Evolutionary conservation across 2,329 filamentous ascomycete genomes (phyloP).

Genomic region (Colletotrichum coccodes): DNA sequence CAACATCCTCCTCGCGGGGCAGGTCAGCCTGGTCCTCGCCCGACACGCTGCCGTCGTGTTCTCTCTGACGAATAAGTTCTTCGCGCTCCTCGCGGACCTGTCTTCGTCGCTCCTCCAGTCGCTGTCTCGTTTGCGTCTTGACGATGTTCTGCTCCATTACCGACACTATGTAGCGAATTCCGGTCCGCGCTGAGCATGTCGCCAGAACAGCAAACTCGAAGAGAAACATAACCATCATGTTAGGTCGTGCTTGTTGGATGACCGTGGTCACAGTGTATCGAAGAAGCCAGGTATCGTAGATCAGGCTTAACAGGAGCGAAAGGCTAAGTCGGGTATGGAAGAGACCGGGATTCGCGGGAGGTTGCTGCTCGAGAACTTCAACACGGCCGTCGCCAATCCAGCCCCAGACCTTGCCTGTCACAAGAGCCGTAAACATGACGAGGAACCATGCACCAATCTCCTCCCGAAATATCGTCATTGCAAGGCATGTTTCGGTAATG

Average conservation of each 20-base stretch:
- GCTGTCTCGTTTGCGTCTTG: slow-evolving; percentile 76
- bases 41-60: slow-evolving; percentile 58
- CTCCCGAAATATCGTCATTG: slow-evolving; percentile 98
- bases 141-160: slow-evolving; percentile 81
- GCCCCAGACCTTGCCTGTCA: slow-evolving; percentile 96
- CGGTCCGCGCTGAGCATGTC: slow-evolving; percentile 83
- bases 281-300: slow-evolving; percentile 84
- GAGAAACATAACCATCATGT: slow-evolving; percentile 99
- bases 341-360: slow-evolving; percentile 85
- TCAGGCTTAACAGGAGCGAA: slow-evolving; percentile 81
- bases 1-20: slow-evolving; percentile 78
- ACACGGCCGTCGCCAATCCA: slow-evolving; percentile 98
- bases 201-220: slow-evolving; percentile 94
- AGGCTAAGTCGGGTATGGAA: slow-evolving; percentile 87
- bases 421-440: slow-evolving; percentile 92
- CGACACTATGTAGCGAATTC: slow-evolving; percentile 80
- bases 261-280: slow-evolving; percentile 85
- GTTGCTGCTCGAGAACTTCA: slow-evolving; percentile 94
- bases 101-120: slow-evolving; percentile 73
- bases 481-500: slow-evolving; percentile 94
- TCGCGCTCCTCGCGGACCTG: slow-evolving; percentile 72
- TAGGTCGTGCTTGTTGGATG: slow-evolving; percentile 86
- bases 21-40: slow-evolving; percentile 58
- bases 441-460: slow-evolving; percentile 95
- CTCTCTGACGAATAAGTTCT: slow-evolving; percentile 60